Evolutionary conservation across 2,329 filamentous ascomycete species (phyloP), one percentile per base, ranked within the genome.

Genomic region (Pseudogymnoascus sp.): DNA sequence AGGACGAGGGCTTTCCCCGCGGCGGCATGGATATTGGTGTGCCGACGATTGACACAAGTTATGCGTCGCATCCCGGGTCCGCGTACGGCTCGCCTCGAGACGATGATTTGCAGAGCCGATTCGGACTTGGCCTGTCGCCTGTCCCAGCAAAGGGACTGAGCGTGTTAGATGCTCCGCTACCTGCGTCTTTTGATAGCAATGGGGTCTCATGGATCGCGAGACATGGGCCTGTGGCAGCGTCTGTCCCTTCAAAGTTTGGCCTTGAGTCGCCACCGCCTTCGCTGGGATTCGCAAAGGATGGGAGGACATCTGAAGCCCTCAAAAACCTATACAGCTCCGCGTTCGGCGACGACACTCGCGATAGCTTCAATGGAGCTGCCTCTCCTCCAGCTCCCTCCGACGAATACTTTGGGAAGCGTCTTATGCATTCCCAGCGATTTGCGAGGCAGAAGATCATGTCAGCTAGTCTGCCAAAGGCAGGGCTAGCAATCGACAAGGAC

Each of bases 161-260:
- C n/a, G 90, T 96, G 13, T 83, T 97, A 66, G 93, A 97, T 77
- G 95, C 92, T 2, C 92, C 91, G 15, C 83, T 97, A 7, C 95
- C 95, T 1, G 91, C 93, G 7, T 97, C 93, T 0, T 97, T 97
- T 74, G 95, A 97, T 76, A 96, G 92, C 70, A 95, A 97, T 72
- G 93, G 93, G 60, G 90, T 97, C 62, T 97, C 93, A 10, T 90
- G 93, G 74, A 92, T 91, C 66, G 93, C 93, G 17, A 86, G 91
- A 65, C 92, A 93, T 73, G 95, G 90, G 0, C 91, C 93, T 0
- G 92, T 96, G 75, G 93, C 93, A 7, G 91, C 93, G 0, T 97
- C 93, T 0, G 90, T 97, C 10, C 95, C 95, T 9, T 90, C 91
- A 61, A 91, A 93, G 70, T 97, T 97, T 70, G 90, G 90, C 13